Conservation (phyloP, 352 stramenopile genomes). For the Elongisporangium senticosum region DNA sequence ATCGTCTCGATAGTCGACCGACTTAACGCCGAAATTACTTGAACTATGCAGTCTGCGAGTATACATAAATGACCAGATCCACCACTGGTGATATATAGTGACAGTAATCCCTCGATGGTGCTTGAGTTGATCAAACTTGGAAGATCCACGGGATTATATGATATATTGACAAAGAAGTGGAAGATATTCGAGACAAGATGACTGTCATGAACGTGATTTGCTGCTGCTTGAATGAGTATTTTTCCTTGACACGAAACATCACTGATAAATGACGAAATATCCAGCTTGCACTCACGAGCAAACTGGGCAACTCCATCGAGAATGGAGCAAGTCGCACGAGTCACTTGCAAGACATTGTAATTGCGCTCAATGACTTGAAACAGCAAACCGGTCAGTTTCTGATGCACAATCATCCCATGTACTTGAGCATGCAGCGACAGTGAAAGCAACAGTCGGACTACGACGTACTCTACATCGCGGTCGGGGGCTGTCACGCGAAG, state of each 20-base stretch:
- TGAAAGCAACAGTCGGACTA: constrained; percentile 28
- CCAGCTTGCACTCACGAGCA: constrained; percentile 43
- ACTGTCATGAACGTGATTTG: constrained; percentile 21
- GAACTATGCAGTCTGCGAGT: constrained; percentile 31
- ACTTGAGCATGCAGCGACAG: constrained; percentile 32
- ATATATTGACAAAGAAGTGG: constrained; percentile 50
- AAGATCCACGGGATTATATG: constrained; percentile 43
- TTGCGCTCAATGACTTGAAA: constrained; percentile 60
- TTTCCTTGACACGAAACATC: constrained; percentile 23
- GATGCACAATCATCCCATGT: constrained; percentile 51
- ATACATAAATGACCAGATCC: constrained; percentile 17
- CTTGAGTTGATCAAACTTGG: constrained; percentile 42
- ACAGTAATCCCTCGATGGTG: constrained; percentile 56
- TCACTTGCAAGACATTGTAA: constrained; percentile 39
- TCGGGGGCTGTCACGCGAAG: constrained; percentile 13
- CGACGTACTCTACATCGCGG: constrained; percentile 25
- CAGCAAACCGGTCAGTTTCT: constrained; percentile 38
- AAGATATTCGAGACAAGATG: constrained; percentile 35
- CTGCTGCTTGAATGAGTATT: constrained; percentile 35
- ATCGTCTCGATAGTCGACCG: constrained; percentile 37
- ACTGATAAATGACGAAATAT: constrained; percentile 45
- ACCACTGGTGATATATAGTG: constrained; percentile 40
- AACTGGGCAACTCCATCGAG: constrained; percentile 69
- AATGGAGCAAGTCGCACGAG: constrained; percentile 44
- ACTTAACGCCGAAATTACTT: constrained; percentile 37